phyloP scores from a whole-genome alignment of 352 stramenopile genomes.

The Plasmopara viticola region DNA sequence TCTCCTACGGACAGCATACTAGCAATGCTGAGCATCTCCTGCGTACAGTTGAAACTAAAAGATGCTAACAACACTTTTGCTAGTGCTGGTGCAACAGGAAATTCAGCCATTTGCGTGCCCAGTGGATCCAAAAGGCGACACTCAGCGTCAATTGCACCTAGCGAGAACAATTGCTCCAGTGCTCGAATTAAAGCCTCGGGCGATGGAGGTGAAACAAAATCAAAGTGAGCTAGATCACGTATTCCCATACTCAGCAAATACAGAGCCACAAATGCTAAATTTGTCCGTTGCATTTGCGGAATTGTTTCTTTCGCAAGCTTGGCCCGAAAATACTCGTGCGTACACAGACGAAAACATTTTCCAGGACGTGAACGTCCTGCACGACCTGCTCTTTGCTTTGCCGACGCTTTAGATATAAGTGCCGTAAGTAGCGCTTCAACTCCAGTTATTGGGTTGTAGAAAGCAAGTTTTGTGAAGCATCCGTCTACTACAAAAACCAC shows the following conservation, averaged over 20 bases:
- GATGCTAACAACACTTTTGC: slow-evolving; percentile 68
- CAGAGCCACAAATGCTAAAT: slow-evolving; percentile 57
- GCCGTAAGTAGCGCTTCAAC: slow-evolving; percentile 89
- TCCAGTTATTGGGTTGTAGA: slow-evolving; percentile 75
- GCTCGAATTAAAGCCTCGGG: slow-evolving; percentile 65
- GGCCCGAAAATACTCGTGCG: slow-evolving; percentile 42
- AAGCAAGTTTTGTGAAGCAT: slow-evolving; percentile 79
- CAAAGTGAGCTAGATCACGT: slow-evolving; percentile 76
- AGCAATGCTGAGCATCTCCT: slow-evolving; percentile 93
- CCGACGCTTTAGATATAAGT: slow-evolving; percentile 92
- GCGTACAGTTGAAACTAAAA: slow-evolving; percentile 73
- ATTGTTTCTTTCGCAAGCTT: slow-evolving; percentile 56
- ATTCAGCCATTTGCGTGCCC: slow-evolving; percentile 94
- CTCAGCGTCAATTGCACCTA: slow-evolving; percentile 53
- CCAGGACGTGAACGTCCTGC: slow-evolving; percentile 85
- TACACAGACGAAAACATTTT: slow-evolving; percentile 77
- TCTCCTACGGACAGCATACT: slow-evolving; percentile 93
- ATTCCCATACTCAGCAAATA: slow-evolving; percentile 83
- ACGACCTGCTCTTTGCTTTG: slow-evolving; percentile 93
- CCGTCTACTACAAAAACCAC: slow-evolving; percentile 81
- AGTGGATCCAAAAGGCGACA: slow-evolving; percentile 70
- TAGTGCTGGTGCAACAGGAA: slow-evolving; percentile 92
- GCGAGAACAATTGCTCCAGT: slow-evolving; percentile 60
- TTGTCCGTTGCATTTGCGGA: slow-evolving; percentile 81
- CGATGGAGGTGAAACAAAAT: slow-evolving; percentile 73